Evolutionary conservation across 306 rosid genomes (phyloP).

Genomic region (Inga laurina): DNA sequence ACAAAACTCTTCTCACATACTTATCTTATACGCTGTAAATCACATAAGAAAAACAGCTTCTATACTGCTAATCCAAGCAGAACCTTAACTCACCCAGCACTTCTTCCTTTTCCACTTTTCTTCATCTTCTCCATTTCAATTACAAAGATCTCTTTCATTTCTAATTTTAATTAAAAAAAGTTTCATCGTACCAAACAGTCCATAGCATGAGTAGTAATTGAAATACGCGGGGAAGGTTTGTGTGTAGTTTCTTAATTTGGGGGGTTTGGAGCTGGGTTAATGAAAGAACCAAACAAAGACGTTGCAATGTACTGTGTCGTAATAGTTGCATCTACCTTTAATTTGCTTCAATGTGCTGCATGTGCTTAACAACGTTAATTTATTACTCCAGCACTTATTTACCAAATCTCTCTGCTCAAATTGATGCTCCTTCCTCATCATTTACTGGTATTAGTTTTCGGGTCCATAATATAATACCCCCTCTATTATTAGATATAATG

Average conservation of each 20-base stretch:
- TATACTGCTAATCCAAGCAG: no score
- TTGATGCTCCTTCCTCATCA: not conserved
- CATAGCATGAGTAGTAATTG: not conserved
- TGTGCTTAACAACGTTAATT: not conserved
- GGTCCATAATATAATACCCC: no score
- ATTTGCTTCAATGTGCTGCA: not conserved
- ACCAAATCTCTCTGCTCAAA: not conserved
- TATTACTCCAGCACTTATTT: not conserved
- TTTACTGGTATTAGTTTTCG: not conserved
- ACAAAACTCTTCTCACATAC: no score
- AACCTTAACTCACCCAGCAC: no score
- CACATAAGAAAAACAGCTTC: accelerated
- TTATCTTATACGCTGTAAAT: no score
- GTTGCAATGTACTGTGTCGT: not conserved
- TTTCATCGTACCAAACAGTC: not conserved
- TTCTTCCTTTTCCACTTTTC: no score
- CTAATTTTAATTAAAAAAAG: no score
- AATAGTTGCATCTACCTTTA: not conserved
- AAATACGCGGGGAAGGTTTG: not conserved
- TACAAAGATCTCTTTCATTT: no score
- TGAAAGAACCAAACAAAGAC: not conserved
- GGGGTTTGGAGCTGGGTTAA: no score
- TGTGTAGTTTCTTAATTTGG: not conserved
- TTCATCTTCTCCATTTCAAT: no score
- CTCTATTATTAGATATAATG: no score